These are phyloP conservation scores for Neurospora sp. DNA, from an alignment of 495 filamentous ascomycete genomes.

Conservation along the genomic window DNA sequence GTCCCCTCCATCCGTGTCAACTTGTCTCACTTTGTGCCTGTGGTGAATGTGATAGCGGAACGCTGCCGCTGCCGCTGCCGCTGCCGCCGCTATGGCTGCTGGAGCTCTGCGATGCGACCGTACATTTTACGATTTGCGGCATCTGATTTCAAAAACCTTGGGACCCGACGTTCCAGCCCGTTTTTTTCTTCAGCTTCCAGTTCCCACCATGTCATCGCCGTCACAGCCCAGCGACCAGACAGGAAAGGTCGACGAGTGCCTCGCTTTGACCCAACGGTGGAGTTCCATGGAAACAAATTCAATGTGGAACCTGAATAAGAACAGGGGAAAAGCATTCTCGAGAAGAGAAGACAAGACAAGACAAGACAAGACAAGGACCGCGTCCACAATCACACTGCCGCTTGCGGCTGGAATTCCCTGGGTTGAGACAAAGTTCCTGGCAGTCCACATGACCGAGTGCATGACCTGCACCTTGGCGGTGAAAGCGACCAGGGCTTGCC, in stretches of 20 bases:
- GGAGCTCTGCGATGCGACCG: not conserved
- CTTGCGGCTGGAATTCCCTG: not conserved
- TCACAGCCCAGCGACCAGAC: not conserved
- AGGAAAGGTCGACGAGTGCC: not conserved
- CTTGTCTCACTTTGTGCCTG: not conserved
- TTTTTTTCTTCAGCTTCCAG: not conserved
- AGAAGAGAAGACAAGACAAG: not conserved
- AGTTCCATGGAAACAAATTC: not conserved
- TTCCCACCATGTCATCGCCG: not conserved
- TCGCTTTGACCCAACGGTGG: not conserved
- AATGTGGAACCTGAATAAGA: not conserved
- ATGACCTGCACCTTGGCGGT: not conserved
- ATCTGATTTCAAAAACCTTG: not conserved
- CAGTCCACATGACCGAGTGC: conserved; percentile 1
- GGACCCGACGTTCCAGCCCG: not conserved
- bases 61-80: not conserved
- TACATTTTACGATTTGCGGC: not conserved
- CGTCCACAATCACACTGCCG: not conserved
- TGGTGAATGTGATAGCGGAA: not conserved
- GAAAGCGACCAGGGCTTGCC: not conserved
- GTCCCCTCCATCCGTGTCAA: not conserved
- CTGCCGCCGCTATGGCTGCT: not conserved
- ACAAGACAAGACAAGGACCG: not conserved
- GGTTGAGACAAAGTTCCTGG: not conserved
- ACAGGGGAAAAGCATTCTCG: not conserved